A percentile compares a stretch with the other conserved stretches of the same genome.
These are phyloP conservation scores for Irpex rosettiformis DNA, from an alignment of 1,284 basidiomycete species.

Conservation along the genomic window DNA sequence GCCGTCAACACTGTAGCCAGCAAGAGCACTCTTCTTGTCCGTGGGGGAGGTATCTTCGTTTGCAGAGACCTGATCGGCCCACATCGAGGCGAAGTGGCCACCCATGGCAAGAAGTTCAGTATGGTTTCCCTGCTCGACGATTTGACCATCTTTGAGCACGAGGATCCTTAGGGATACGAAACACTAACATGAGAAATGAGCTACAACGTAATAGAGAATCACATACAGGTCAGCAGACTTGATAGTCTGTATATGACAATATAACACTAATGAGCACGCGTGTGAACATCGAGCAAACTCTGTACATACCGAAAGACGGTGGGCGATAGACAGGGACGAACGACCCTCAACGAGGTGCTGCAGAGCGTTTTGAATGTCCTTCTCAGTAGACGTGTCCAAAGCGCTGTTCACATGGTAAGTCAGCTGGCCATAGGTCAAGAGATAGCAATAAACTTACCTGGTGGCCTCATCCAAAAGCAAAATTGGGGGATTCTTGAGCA, in stretches of 20 bases:
- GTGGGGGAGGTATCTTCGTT: conserved; percentile 39
- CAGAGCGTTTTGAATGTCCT: conserved; percentile 80
- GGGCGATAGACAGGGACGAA: conserved; percentile 77
- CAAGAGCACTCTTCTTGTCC: conserved; percentile 37
- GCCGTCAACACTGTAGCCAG: conserved; percentile 37
- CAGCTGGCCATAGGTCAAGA: background rate
- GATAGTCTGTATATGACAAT: conserved; percentile 52
- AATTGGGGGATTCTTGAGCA: conserved; percentile 84
- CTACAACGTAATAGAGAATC: conserved; percentile 5
- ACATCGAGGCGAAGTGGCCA: conserved; percentile 78
- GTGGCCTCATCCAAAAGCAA: conserved; percentile 83
- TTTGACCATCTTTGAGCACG: conserved; percentile 78
- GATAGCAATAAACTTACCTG: conserved; percentile 29
- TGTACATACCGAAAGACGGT: conserved; percentile 68
- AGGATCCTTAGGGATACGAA: conserved; percentile 54
- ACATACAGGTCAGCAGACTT: conserved; percentile 71
- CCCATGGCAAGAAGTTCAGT: conserved; percentile 66
- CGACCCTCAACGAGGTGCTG: conserved; percentile 69
- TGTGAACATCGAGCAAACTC: conserved; percentile 10
- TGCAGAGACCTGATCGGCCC: conserved; percentile 73
- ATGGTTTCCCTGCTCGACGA: conserved; percentile 76
- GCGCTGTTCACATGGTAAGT: conserved; percentile 42
- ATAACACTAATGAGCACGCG: background rate
- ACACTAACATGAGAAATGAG: conserved; percentile 10
- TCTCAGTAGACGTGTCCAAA: conserved; percentile 81